These are phyloP conservation scores for Sclerotinia nivalis DNA, from an alignment of 2,329 filamentous ascomycete species.

Conservation along the genomic window DNA sequence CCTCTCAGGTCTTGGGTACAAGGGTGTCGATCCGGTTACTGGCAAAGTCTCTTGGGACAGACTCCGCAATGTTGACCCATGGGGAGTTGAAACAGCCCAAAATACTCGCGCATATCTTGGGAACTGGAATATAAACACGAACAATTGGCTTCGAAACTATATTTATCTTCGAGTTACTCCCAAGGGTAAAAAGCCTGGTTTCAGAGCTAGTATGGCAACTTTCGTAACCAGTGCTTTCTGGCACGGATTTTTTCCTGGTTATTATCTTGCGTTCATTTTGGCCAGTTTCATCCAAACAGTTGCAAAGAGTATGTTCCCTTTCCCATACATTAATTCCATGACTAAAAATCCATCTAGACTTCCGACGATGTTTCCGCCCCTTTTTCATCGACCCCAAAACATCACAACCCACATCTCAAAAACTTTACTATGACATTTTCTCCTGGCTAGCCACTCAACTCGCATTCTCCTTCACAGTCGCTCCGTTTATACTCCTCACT, in stretches of 20 bases:
- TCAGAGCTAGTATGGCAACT: conserved; percentile 89
- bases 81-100: conserved; percentile 83
- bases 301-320: conserved; percentile 75
- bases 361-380: conserved; percentile 83
- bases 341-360: conserved; percentile 57
- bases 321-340: neutral
- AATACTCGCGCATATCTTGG: conserved; percentile 91
- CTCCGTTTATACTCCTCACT: conserved; percentile 81
- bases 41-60: conserved; percentile 89
- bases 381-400: conserved; percentile 86
- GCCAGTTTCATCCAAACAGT: conserved; percentile 90
- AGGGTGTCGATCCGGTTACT: conserved; percentile 81
- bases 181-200: conserved; percentile 92
- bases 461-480: conserved; percentile 78
- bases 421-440: conserved; percentile 82
- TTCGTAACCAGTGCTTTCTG: conserved; percentile 94
- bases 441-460: conserved; percentile 76
- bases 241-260: conserved; percentile 98
- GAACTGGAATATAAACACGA: conserved; percentile 98
- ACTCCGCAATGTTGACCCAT: conserved; percentile 84
- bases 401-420: conserved; percentile 65
- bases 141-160: conserved; percentile 94
- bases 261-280: conserved; percentile 87
- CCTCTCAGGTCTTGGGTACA: conserved; percentile 88
- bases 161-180: conserved; percentile 94